Percentiles rank a stretch among this genome's conserved stretches.
Evolutionary conservation across 306 rosid species (phyloP).

Genomic region (Hippophae tibetana): DNA sequence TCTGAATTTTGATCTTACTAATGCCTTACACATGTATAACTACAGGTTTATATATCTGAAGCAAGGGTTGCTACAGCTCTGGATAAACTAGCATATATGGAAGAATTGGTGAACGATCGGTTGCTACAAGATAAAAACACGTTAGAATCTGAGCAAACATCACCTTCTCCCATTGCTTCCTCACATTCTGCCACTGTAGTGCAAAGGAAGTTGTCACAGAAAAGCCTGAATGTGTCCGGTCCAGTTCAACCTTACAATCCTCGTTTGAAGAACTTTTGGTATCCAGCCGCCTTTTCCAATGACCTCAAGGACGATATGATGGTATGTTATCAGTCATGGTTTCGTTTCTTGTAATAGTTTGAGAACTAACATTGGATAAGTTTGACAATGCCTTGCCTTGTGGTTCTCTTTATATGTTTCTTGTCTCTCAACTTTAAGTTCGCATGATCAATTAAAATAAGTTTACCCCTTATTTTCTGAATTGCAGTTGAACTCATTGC

Average conservation of each 20-base stretch:
- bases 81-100: constrained; percentile 97
- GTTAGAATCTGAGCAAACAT: constrained; percentile 34
- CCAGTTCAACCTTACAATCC: constrained; percentile 88
- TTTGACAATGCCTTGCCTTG: background rate
- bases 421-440: no score
- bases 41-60: constrained; percentile 92
- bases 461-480: no score
- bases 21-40: constrained; percentile 21
- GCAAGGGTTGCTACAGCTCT: constrained; percentile 86
- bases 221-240: constrained; percentile 76
- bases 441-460: no score
- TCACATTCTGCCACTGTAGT: constrained; percentile 24
- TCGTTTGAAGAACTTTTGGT: constrained; percentile 90
- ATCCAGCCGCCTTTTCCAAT: constrained; percentile 75
- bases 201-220: constrained; percentile 31
- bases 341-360: background rate
- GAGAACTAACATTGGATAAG: background rate
- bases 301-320: constrained; percentile 75
- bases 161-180: constrained; percentile 52
- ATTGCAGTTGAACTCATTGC: no score
- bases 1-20: background rate
- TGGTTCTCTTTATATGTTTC: no score
- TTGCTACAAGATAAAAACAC: constrained; percentile 52
- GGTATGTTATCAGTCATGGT: constrained; percentile 36
- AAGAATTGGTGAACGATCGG: constrained; percentile 77